phyloP scores from a whole-genome alignment of 352 stramenopile genomes.

The Phytopythium litorale region DNA sequence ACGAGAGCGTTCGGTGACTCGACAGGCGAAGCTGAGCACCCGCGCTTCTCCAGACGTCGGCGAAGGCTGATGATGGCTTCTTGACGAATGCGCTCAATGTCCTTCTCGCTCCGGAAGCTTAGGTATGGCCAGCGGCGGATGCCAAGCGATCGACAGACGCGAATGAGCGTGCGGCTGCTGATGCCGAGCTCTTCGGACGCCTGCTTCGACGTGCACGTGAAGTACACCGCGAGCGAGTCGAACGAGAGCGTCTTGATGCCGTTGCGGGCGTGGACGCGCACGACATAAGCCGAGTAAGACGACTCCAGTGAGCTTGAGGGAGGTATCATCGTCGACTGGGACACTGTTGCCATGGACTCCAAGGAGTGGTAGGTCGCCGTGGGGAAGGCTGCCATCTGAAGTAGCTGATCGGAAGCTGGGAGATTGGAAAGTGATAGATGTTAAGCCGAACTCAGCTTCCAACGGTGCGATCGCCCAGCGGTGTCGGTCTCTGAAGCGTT shows the following conservation, averaged over 20 bases:
- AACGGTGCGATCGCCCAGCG: neutral
- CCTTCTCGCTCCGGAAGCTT: constrained; percentile 49
- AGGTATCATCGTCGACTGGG: neutral
- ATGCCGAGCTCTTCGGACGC: constrained; percentile 48
- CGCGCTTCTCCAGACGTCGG: constrained; percentile 35
- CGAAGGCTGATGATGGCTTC: constrained; percentile 47
- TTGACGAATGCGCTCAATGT: constrained; percentile 45
- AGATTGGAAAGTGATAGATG: constrained; percentile 3
- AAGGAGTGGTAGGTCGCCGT: neutral
- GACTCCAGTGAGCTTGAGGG: constrained; percentile 7
- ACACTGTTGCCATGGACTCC: neutral
- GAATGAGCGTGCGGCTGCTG: constrained; percentile 47
- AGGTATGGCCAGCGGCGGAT: constrained; percentile 52
- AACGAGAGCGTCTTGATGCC: constrained; percentile 52
- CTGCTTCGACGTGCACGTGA: constrained; percentile 47
- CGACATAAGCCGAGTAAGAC: constrained; percentile 26
- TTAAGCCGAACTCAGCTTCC: neutral
- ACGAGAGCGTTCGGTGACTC: constrained; percentile 36
- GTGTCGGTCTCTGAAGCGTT: constrained; percentile 1
- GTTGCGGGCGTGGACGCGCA: constrained; percentile 27
- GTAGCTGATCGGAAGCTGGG: constrained; percentile 1
- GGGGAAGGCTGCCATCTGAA: constrained; percentile 1
- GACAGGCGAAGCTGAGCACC: neutral
- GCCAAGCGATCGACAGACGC: constrained; percentile 42
- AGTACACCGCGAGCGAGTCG: constrained; percentile 35